Evolutionary conservation across 1,139 yeast genomes (phyloP).

Genomic region (Nadsonia starkeyi-henricii): DNA sequence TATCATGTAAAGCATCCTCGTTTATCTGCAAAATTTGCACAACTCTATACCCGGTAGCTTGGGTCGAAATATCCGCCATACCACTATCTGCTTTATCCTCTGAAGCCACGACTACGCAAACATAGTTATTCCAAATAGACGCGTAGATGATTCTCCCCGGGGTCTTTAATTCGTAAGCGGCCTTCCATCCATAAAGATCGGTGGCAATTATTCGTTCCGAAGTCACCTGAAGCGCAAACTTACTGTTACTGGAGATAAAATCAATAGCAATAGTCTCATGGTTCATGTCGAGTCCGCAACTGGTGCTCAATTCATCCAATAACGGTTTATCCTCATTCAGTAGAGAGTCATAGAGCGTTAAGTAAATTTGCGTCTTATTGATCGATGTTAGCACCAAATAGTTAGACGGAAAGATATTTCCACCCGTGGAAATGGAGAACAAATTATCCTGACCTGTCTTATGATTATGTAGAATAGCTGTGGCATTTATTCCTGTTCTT

Average conservation of each 20-base stretch:
- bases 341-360: conserved; percentile 16
- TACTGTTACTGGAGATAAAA: conserved; percentile 9
- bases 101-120: not conserved
- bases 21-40: not conserved
- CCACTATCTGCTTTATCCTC: not conserved
- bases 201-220: conserved; percentile 20
- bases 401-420: conserved; percentile 7
- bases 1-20: not conserved
- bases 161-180: not conserved
- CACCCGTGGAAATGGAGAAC: conserved; percentile 13
- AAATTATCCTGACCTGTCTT: conserved; percentile 12
- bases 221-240: conserved; percentile 24
- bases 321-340: conserved; percentile 13
- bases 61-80: not conserved
- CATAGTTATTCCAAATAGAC: not conserved
- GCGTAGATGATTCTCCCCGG: not conserved
- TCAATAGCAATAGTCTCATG: conserved; percentile 13
- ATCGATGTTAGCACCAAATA: conserved; percentile 30
- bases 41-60: not conserved
- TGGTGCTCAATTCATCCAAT: conserved; percentile 12
- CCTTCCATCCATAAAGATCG: conserved; percentile 14
- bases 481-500: conserved; percentile 28
- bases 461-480: conserved; percentile 16
- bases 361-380: conserved; percentile 24
- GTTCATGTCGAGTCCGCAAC: conserved; percentile 14